A percentile compares a stretch with the other conserved stretches of the same genome.
phyloP scores from a whole-genome alignment of 169 alveolate species.

The Plasmodium vivax region DNA sequence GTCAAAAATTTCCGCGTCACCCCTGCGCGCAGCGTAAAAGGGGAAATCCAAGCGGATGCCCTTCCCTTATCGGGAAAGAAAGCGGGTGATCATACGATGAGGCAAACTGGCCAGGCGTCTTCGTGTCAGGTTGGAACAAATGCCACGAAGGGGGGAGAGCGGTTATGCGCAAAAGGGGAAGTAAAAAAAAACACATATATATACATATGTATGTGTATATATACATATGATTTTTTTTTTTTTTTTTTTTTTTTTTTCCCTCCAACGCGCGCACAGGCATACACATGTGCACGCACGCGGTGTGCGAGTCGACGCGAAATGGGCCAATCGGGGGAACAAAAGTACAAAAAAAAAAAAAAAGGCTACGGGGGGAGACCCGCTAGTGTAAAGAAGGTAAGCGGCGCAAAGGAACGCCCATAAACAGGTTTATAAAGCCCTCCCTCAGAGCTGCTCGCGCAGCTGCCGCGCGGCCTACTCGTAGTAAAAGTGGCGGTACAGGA shows the following conservation, averaged over 20 bases:
- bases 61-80: background rate
- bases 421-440: background rate
- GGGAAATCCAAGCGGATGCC: background rate
- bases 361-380: background rate
- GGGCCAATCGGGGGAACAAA: background rate
- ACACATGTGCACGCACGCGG: background rate
- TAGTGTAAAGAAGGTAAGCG: background rate
- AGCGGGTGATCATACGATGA: background rate
- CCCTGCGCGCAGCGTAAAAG: background rate
- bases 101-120: background rate
- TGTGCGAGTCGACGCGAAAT: background rate
- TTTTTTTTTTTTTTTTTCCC: background rate
- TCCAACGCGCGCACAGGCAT: background rate
- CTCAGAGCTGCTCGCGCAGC: background rate
- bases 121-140: background rate
- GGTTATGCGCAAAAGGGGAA: background rate
- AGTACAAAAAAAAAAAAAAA: background rate
- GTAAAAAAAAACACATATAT: background rate
- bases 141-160: background rate
- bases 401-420: background rate
- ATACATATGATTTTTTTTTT: background rate
- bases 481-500: constrained; percentile 22
- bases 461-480: background rate
- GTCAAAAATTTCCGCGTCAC: background rate
- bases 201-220: background rate